These are phyloP conservation scores for Exophiala alcalophila DNA, from an alignment of 2,329 filamentous ascomycete genomes.

Conservation along the genomic window DNA sequence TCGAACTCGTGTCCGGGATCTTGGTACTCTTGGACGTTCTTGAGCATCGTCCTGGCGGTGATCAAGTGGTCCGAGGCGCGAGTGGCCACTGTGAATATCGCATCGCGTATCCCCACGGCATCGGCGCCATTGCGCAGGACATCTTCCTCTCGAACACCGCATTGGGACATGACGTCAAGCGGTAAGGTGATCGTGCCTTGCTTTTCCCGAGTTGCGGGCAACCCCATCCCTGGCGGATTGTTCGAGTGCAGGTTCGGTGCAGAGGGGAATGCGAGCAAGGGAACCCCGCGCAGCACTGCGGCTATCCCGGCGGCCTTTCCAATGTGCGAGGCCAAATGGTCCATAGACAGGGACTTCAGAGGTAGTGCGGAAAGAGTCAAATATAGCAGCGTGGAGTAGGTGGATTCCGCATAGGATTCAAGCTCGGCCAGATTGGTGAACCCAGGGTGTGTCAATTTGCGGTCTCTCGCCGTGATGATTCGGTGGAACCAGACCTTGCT, in stretches of 20 bases:
- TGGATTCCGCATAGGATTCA: constrained; percentile 89
- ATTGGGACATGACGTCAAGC: constrained; percentile 82
- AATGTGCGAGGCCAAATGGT: constrained; percentile 91
- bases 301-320: constrained; percentile 90
- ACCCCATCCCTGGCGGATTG: constrained; percentile 45
- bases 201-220: constrained; percentile 39
- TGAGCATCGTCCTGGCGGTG: constrained; percentile 87
- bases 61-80: constrained; percentile 94
- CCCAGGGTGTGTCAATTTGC: constrained; percentile 77
- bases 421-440: constrained; percentile 70
- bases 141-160: constrained; percentile 80
- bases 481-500: constrained; percentile 72
- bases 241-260: constrained; percentile 55
- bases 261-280: constrained; percentile 77
- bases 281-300: constrained; percentile 80
- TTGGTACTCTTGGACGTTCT: constrained; percentile 69
- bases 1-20: constrained; percentile 84
- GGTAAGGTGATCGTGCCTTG: constrained; percentile 75
- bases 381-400: constrained; percentile 90
- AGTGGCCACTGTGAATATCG: constrained; percentile 87
- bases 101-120: constrained; percentile 81
- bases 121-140: constrained; percentile 75
- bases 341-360: constrained; percentile 75
- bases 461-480: constrained; percentile 76
- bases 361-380: constrained; percentile 76